Evolutionary conservation across 306 rosid genomes (phyloP).

Genomic region (Calophaca sinica): DNA sequence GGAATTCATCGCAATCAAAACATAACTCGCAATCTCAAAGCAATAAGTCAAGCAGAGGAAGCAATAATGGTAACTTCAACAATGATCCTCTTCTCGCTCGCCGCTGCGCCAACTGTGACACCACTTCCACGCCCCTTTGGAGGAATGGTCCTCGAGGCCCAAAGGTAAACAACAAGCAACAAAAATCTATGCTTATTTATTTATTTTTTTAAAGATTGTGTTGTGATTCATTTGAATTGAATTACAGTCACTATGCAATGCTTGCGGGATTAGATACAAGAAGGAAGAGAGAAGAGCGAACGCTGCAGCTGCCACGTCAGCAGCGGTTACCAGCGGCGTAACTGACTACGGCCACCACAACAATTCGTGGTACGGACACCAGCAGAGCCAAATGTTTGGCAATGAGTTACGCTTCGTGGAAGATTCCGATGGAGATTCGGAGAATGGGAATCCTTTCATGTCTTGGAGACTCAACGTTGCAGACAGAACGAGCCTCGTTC

Average conservation of each 20-base stretch:
- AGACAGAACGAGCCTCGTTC: constrained; percentile 68
- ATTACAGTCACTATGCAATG: constrained; percentile 93
- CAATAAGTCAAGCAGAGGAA: constrained; percentile 45
- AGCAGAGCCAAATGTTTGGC: constrained; percentile 61
- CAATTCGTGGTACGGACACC: constrained; percentile 53
- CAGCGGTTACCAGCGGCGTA: constrained; percentile 20
- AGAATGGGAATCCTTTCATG: constrained; percentile 68
- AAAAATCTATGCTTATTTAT: too few relatives aligned
- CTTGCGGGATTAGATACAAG: constrained; percentile 97
- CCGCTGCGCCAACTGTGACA: constrained; percentile 97
- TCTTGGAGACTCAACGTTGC: constrained; percentile 72
- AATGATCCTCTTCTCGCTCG: constrained; percentile 86
- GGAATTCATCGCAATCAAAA: not conserved
- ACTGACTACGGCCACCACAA: constrained; percentile 55
- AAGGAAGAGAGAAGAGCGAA: constrained; percentile 89
- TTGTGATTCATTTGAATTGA: not conserved
- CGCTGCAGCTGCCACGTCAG: constrained; percentile 59
- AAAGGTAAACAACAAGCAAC: constrained; percentile 56
- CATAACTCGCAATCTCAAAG: not conserved
- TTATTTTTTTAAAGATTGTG: not conserved
- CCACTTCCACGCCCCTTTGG: constrained; percentile 99
- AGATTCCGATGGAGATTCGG: constrained; percentile 54
- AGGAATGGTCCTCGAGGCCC: constrained; percentile 98
- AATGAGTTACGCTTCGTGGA: constrained; percentile 65
- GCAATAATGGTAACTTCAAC: not conserved